Conservation (phyloP, 139 green algal species). For the Yamagishiella unicocca region DNA sequence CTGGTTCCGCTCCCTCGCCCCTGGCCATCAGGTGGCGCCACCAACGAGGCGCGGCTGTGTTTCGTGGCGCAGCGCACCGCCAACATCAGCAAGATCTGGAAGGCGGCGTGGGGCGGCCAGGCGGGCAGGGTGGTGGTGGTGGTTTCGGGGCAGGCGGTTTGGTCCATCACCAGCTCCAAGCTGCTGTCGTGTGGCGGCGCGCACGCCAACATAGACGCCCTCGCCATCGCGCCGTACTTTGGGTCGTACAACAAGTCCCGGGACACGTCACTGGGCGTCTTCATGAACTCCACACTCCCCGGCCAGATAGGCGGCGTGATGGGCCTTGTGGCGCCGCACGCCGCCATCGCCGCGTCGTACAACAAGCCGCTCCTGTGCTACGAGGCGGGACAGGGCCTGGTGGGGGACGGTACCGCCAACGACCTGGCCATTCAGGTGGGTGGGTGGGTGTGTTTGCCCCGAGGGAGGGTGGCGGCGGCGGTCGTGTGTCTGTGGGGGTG, state of each 20-base stretch:
- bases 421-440: conserved; percentile 48
- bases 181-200: conserved; percentile 36
- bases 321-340: not conserved
- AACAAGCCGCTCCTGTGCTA: conserved; percentile 38
- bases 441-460: too few species aligned
- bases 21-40: conserved; percentile 42
- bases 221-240: conserved; percentile 57
- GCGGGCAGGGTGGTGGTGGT: conserved; percentile 35
- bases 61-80: conserved; percentile 37
- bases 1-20: too few species aligned
- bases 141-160: conserved; percentile 46
- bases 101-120: conserved; percentile 28
- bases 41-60: conserved; percentile 49
- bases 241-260: conserved; percentile 19
- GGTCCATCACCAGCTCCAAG: conserved; percentile 46
- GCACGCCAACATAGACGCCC: conserved; percentile 28
- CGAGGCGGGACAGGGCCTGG: conserved; percentile 43
- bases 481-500: too few species aligned
- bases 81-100: conserved; percentile 50
- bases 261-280: conserved; percentile 43
- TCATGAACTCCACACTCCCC: conserved; percentile 25
- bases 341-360: conserved; percentile 43
- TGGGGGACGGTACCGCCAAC: conserved; percentile 32
- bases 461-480: too few species aligned
- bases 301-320: not conserved